A percentile compares a stretch with the other conserved stretches of the same genome.
These are phyloP conservation scores for Aspergillus uvarum DNA, from an alignment of 2,329 filamentous ascomycete genomes.

Conservation along the genomic window DNA sequence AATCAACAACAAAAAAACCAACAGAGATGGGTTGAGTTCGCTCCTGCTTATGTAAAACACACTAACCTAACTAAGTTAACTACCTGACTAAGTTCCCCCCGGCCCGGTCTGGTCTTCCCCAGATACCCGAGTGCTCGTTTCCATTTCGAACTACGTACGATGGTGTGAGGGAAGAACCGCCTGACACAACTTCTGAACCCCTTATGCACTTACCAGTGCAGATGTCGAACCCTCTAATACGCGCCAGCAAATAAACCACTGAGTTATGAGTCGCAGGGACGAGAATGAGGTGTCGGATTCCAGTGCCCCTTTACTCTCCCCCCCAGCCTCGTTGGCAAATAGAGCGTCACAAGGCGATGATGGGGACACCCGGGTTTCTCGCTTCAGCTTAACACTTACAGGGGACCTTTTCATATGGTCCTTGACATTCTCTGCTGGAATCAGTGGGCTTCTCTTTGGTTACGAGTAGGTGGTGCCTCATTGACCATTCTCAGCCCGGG, in stretches of 20 bases:
- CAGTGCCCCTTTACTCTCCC: slow-evolving; percentile 33
- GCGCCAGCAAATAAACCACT: background rate
- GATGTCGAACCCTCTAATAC: too few species aligned
- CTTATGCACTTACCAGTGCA: too few species aligned
- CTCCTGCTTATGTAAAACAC: too few species aligned
- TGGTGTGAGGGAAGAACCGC: too few species aligned
- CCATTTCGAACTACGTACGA: too few species aligned
- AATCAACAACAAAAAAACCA: too few species aligned
- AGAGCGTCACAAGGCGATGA: slow-evolving; percentile 7
- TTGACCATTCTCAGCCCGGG: background rate
- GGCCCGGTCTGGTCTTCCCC: too few species aligned
- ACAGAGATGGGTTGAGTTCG: too few species aligned
- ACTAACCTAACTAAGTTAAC: too few species aligned
- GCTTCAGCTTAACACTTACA: slow-evolving; percentile 20
- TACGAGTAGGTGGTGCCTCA: slow-evolving; percentile 51
- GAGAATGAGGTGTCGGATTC: slow-evolving; percentile 24
- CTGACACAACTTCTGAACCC: too few species aligned
- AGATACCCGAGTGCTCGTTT: too few species aligned
- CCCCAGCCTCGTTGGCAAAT: slow-evolving; percentile 15
- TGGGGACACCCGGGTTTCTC: slow-evolving; percentile 13
- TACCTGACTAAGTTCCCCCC: too few species aligned
- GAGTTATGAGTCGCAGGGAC: slow-evolving; percentile 28
- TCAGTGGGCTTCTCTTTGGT: slow-evolving; percentile 61
- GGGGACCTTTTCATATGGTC: slow-evolving; percentile 53
- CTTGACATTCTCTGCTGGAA: slow-evolving; percentile 57